Evolutionary conservation across 2,329 filamentous ascomycete species (phyloP).

Genomic region (Falciphora oryzae): DNA sequence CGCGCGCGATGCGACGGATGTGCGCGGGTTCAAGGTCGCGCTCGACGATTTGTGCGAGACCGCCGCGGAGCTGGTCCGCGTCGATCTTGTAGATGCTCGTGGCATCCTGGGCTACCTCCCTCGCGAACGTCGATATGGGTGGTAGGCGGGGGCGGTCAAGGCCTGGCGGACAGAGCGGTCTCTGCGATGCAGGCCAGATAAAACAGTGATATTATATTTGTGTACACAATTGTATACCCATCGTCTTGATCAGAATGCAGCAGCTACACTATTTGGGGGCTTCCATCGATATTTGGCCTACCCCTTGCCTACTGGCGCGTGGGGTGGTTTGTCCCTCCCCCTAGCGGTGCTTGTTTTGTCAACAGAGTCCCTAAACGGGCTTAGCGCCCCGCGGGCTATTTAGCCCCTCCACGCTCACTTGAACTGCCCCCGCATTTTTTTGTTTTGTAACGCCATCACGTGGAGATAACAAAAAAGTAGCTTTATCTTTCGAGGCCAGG

Average conservation of each 20-base stretch:
- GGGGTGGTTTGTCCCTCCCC: background rate
- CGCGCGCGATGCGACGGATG: conserved; percentile 40
- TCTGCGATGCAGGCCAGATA: background rate
- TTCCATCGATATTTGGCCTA: background rate
- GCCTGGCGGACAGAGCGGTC: background rate
- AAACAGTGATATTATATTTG: background rate
- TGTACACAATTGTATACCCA: background rate
- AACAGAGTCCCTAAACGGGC: conserved; percentile 9
- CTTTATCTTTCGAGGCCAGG: conserved; percentile 2
- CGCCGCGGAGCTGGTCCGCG: conserved; percentile 36
- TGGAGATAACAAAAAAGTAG: conserved; percentile 4
- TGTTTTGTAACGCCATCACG: background rate
- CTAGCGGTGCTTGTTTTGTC: conserved; percentile 4
- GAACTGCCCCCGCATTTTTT: background rate
- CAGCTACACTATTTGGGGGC: background rate
- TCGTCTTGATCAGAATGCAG: background rate
- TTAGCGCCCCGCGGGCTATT: conserved; percentile 1
- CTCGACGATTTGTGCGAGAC: conserved; percentile 33
- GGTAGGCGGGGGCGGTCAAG: background rate
- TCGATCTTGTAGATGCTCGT: conserved; percentile 40
- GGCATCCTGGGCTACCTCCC: conserved; percentile 23
- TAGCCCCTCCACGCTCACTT: background rate
- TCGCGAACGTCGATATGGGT: background rate
- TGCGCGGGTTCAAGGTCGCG: conserved; percentile 32
- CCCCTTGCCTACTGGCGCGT: background rate